phyloP scores from a whole-genome alignment of 768 basidiomycete genomes.

The Boletus rex-veris region DNA sequence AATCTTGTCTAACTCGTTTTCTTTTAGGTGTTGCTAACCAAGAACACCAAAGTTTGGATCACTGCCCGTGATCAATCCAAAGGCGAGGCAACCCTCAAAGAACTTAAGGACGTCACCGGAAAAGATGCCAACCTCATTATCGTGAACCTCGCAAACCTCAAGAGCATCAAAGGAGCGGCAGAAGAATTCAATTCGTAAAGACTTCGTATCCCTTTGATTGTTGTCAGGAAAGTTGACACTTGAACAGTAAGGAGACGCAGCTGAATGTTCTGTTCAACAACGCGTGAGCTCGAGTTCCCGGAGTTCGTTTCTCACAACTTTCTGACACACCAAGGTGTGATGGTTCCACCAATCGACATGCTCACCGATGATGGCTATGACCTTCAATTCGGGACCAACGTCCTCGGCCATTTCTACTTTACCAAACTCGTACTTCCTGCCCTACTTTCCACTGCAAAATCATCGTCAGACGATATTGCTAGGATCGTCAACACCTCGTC shows the following conservation, averaged over 20 bases:
- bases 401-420: conserved; percentile 36
- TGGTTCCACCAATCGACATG: conserved; percentile 26
- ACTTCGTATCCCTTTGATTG: background rate
- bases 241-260: conserved; percentile 17
- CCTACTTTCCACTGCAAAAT: conserved; percentile 28
- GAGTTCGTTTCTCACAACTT: background rate
- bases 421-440: conserved; percentile 36
- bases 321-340: conserved; percentile 21
- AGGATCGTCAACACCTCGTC: conserved; percentile 38
- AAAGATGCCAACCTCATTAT: conserved; percentile 33
- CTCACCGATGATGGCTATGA: conserved; percentile 40
- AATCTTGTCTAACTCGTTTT: background rate
- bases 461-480: conserved; percentile 30
- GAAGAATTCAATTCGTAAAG: conserved; percentile 37
- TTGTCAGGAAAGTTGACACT: background rate
- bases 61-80: conserved; percentile 21
- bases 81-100: conserved; percentile 13
- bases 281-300: conserved; percentile 19
- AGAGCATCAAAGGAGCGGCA: conserved; percentile 36
- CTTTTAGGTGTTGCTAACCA: conserved; percentile 20
- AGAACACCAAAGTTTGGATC: conserved; percentile 31
- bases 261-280: conserved; percentile 30
- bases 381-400: conserved; percentile 39
- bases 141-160: conserved; percentile 42
- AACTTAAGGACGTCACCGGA: conserved; percentile 23